Evolutionary conservation across 768 basidiomycete genomes (phyloP), one percentile per base, ranked within the genome.

Genomic region (Boletellus ananiceps): DNA sequence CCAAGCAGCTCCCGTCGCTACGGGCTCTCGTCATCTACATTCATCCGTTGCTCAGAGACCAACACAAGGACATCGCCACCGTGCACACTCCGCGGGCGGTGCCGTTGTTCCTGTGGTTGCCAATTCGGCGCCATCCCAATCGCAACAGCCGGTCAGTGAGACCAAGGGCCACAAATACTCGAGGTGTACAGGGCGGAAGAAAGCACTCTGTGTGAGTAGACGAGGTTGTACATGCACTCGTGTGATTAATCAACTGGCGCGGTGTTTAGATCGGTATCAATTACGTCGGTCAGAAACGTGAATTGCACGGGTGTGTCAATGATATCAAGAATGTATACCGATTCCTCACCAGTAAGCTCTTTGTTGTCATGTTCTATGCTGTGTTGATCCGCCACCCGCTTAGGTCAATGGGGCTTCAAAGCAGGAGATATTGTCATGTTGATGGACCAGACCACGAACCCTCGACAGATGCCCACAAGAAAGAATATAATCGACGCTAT

Each of bases 281-380:
- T 61, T 93, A 93, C 61, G 59, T 57, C 11, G 87, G 88, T 0
- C 81, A 86, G 41, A 60, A 62, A 2, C 76, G 81, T 47, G 80
- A 78, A 52, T 76, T 93, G 13, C 71, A 71, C 0, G 91, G 91
- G 6, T 93, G 91, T 57, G 76, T 91, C 59, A 93, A 93, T 54
- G 92, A 94, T 61, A 84, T 84, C 4, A 73, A 72, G 49, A 83
- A 84, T 56, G 77, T 92, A 40, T 75, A 78, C 40, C 73, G 74
- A 29, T 92, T 91, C 70, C 70, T 89, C 27, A 79, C 78, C 36
- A 66, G 83, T 84, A 56, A 47, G 76, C 63, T n/a, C 19, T 44
- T 40, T 18, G 9, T 34, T 5, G 25, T 49, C 8, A 4, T 4
- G 2, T 2, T 14, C 3, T 0, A 7, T 21, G 14, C 9, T 32